Evolutionary conservation across 2,329 filamentous ascomycete species (phyloP).

Genomic region (Fusarium virguliforme): DNA sequence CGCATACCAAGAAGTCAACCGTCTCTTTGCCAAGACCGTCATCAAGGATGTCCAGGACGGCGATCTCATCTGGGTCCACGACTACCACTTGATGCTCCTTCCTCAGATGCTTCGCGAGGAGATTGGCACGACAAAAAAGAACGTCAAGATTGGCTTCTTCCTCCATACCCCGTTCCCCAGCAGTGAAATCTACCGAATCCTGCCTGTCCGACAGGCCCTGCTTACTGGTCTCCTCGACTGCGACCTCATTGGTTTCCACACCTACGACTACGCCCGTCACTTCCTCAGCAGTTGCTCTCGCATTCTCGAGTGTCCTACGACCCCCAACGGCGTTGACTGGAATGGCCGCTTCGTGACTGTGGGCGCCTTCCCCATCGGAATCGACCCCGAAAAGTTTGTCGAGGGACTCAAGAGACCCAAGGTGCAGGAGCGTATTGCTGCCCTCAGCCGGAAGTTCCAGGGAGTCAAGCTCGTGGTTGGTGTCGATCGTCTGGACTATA

Average conservation of each 20-base stretch:
- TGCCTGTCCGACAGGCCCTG: slow-evolving; percentile 92
- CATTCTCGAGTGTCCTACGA: slow-evolving; percentile 85
- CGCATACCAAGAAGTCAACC: slow-evolving; percentile 93
- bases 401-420: slow-evolving; percentile 88
- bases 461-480: slow-evolving; percentile 97
- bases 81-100: slow-evolving; percentile 98
- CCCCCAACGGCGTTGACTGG: slow-evolving; percentile 94
- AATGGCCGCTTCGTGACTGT: slow-evolving; percentile 91
- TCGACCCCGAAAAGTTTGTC: slow-evolving; percentile 96
- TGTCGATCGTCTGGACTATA: slow-evolving; percentile 97
- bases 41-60: slow-evolving; percentile 91
- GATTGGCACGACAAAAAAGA: slow-evolving; percentile 84
- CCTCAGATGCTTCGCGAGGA: slow-evolving; percentile 96
- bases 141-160: slow-evolving; percentile 98
- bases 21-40: slow-evolving; percentile 90
- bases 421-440: slow-evolving; percentile 89
- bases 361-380: slow-evolving; percentile 97
- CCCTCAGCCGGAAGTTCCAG: slow-evolving; percentile 90
- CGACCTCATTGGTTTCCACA: slow-evolving; percentile 97
- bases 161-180: slow-evolving; percentile 97
- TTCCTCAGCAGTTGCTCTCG: slow-evolving; percentile 98
- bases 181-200: slow-evolving; percentile 95
- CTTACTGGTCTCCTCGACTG: slow-evolving; percentile 91
- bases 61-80: slow-evolving; percentile 97
- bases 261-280: slow-evolving; percentile 98